These are phyloP conservation scores for Kwoniella mangroviensis DNA, from an alignment of 768 basidiomycete genomes.

Conservation along the genomic window DNA sequence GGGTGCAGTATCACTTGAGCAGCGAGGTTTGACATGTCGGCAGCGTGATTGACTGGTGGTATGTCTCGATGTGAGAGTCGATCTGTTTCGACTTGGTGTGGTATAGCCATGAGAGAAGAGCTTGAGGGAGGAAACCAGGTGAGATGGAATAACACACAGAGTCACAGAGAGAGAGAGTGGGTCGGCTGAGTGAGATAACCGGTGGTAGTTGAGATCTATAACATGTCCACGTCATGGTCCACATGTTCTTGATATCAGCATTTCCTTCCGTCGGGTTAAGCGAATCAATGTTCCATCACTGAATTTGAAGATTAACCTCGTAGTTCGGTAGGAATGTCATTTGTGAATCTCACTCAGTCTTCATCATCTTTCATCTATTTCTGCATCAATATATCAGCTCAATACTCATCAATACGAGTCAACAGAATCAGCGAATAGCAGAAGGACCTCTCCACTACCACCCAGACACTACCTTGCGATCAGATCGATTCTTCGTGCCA, in stretches of 20 bases:
- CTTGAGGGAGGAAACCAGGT: too few species aligned
- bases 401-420: too few species aligned
- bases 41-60: neutral
- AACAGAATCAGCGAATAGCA: too few species aligned
- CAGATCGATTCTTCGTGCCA: neutral
- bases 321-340: neutral
- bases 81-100: too few species aligned
- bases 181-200: constrained; percentile 3
- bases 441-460: neutral
- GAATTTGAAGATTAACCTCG: neutral
- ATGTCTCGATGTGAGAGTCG: neutral
- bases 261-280: constrained; percentile 3
- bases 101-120: too few species aligned
- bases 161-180: neutral
- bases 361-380: too few species aligned
- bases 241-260: neutral
- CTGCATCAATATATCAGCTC: neutral
- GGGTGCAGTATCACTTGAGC: constrained; percentile 81
- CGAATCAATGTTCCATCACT: neutral
- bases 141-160: too few species aligned
- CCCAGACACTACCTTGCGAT: neutral
- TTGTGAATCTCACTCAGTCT: neutral
- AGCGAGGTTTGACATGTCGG: constrained; percentile 52
- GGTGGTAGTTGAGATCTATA: neutral
- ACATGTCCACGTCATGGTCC: constrained; percentile 6